A percentile compares a stretch with the other conserved stretches of the same genome.
These are phyloP conservation scores for Ceratocystis colombiana DNA, from an alignment of 2,329 filamentous ascomycete genomes.

Conservation along the genomic window DNA sequence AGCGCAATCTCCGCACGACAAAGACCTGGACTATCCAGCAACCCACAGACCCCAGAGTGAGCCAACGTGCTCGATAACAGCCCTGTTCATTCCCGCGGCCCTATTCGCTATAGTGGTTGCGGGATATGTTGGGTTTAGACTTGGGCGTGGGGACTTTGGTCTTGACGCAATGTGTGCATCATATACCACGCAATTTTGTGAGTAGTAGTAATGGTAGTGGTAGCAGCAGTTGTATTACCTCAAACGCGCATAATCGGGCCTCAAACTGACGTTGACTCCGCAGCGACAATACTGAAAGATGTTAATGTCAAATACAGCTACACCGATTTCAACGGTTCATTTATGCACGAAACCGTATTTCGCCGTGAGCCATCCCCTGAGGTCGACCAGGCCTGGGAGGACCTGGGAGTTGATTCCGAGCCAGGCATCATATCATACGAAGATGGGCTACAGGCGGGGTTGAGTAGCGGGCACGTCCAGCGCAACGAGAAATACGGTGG, in stretches of 20 bases:
- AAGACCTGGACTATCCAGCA: background rate
- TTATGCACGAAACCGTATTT: conserved; percentile 46
- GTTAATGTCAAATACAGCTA: conserved; percentile 31
- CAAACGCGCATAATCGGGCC: background rate
- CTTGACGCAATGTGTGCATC: conserved; percentile 29
- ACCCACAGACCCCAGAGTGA: background rate
- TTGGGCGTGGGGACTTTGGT: conserved; percentile 24
- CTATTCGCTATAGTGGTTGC: conserved; percentile 27
- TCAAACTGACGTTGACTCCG: background rate
- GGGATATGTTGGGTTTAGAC: conserved; percentile 26
- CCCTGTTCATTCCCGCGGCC: conserved; percentile 19
- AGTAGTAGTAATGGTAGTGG: conserved; percentile 25
- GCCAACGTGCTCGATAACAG: conserved; percentile 19
- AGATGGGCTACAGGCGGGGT: conserved; percentile 42
- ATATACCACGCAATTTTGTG: conserved; percentile 35
- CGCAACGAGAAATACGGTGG: conserved; percentile 46
- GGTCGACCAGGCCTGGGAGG: conserved; percentile 48
- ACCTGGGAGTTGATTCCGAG: conserved; percentile 36
- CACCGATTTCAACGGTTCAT: conserved; percentile 46
- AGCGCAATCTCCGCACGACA: background rate
- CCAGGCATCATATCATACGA: conserved; percentile 41
- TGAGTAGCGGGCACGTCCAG: conserved; percentile 47
- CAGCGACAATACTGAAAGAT: conserved; percentile 33
- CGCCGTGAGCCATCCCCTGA: conserved; percentile 41
- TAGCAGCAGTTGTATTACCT: too few relatives aligned